Evolutionary conservation across 2,329 filamentous ascomycete genomes (phyloP).

Genomic region (Bipolaris victoriae): DNA sequence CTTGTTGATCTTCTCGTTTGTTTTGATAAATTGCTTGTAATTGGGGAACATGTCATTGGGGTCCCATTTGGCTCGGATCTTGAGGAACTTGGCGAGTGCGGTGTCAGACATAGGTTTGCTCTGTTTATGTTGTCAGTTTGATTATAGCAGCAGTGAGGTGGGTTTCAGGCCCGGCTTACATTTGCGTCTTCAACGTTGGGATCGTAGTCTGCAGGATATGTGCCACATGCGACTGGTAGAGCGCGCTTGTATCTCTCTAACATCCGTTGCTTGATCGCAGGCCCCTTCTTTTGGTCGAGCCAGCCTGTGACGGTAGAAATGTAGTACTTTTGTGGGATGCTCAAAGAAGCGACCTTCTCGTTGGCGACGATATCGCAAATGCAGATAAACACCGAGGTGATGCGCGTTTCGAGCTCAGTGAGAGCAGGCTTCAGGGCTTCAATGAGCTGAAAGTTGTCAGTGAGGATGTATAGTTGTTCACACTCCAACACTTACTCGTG

Average conservation of each 20-base stretch:
- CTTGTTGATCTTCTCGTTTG: not conserved
- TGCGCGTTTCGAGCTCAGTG: constrained; percentile 10
- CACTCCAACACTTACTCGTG: constrained; percentile 1
- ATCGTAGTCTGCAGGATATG: constrained; percentile 20
- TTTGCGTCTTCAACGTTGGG: constrained; percentile 3
- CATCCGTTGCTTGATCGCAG: constrained; percentile 10
- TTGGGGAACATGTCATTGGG: constrained; percentile 4
- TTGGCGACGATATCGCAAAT: constrained; percentile 17
- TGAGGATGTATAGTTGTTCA: not conserved
- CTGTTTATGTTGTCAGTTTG: not conserved
- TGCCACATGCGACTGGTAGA: constrained; percentile 11
- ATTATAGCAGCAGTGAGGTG: not conserved
- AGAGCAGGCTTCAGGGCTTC: constrained; percentile 14
- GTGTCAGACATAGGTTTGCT: constrained; percentile 2
- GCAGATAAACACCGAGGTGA: constrained; percentile 13
- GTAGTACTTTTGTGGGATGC: constrained; percentile 24
- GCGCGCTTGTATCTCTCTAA: constrained; percentile 1
- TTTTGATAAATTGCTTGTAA: not conserved
- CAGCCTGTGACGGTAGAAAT: constrained; percentile 18
- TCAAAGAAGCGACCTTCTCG: constrained; percentile 14
- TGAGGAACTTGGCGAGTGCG: constrained; percentile 3
- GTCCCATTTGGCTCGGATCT: constrained; percentile 7
- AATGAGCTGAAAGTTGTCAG: constrained; percentile 7
- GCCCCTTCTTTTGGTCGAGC: constrained; percentile 12
- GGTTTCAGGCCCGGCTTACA: not conserved